A percentile compares a stretch with the other conserved stretches of the same genome.
These are phyloP conservation scores for Tricholoma bakamatsutake DNA, from an alignment of 768 basidiomycete species.

Conservation along the genomic window DNA sequence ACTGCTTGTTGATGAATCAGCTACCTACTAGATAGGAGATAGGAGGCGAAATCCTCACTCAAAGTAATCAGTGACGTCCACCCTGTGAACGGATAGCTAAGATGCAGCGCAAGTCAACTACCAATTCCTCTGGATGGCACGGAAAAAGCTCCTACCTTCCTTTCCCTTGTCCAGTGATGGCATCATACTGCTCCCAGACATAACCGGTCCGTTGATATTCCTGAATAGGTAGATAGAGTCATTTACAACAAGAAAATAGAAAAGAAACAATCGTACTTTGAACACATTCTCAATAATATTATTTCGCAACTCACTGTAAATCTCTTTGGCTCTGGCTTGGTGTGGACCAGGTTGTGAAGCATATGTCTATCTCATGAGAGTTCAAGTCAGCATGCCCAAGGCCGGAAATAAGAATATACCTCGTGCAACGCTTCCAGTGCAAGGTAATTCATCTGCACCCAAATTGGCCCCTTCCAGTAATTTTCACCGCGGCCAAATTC, in stretches of 20 bases:
- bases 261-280: constrained; percentile 28
- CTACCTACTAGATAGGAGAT: not conserved
- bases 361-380: constrained; percentile 52
- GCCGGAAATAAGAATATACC: constrained; percentile 31
- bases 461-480: constrained; percentile 96
- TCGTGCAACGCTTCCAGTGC: constrained; percentile 74
- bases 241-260: not conserved
- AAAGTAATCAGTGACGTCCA: constrained; percentile 90
- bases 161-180: constrained; percentile 74
- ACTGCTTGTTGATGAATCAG: constrained; percentile 12
- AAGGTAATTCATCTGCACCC: constrained; percentile 98
- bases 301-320: constrained; percentile 74
- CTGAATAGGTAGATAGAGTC: constrained; percentile 28
- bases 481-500: constrained; percentile 90
- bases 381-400: not conserved
- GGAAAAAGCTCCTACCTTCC: constrained; percentile 56
- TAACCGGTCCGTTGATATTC: constrained; percentile 92
- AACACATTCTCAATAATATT: constrained; percentile 85
- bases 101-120: constrained; percentile 5
- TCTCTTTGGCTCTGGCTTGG: constrained; percentile 63
- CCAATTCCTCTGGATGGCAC: not conserved
- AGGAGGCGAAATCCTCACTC: constrained; percentile 54
- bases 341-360: constrained; percentile 75
- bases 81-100: constrained; percentile 92
- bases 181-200: constrained; percentile 97